A percentile compares a stretch with the other conserved stretches of the same genome.
phyloP scores from a whole-genome alignment of 2,329 filamentous ascomycete species.

The Fusarium verrucosum region DNA sequence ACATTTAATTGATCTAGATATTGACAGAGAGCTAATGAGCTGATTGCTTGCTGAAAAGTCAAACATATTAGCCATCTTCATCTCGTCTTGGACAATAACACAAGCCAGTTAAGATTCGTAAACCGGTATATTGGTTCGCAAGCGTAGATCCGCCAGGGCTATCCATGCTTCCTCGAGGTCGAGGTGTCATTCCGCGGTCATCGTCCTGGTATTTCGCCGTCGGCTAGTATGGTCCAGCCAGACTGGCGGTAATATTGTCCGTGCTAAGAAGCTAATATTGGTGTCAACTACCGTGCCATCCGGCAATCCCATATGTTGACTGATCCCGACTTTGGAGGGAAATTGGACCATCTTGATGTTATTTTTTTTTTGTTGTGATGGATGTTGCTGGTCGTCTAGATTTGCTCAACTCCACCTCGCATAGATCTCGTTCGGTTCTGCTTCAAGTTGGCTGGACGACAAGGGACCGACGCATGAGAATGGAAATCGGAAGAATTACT shows the following conservation, averaged over 20 bases:
- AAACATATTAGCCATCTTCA: slow-evolving; percentile 23
- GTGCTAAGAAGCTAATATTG: slow-evolving; percentile 16
- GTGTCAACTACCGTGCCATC: slow-evolving; percentile 35
- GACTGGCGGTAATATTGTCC: slow-evolving; percentile 30
- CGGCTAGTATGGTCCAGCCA: slow-evolving; percentile 29
- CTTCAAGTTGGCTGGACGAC: slow-evolving; percentile 23
- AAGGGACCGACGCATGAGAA: neutral
- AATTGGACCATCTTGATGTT: too few species aligned
- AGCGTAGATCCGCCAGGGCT: slow-evolving; percentile 27
- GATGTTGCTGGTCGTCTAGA: neutral
- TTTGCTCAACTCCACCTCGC: slow-evolving; percentile 4
- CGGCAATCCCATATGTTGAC: slow-evolving; percentile 10
- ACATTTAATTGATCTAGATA: slow-evolving; percentile 19
- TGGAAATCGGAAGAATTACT: neutral
- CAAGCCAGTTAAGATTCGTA: slow-evolving; percentile 11
- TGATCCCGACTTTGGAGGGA: slow-evolving; percentile 13
- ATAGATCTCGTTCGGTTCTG: slow-evolving; percentile 20
- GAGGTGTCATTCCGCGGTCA: slow-evolving; percentile 32
- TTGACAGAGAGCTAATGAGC: slow-evolving; percentile 13
- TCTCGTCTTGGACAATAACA: slow-evolving; percentile 14
- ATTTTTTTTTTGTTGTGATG: too few species aligned
- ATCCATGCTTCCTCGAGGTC: slow-evolving; percentile 33
- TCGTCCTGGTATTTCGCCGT: slow-evolving; percentile 21
- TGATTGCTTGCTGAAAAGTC: slow-evolving; percentile 23
- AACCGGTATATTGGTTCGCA: slow-evolving; percentile 9